Evolutionary conservation across 257 asterid species (phyloP).

Genomic region (Osmanthus fragrans): DNA sequence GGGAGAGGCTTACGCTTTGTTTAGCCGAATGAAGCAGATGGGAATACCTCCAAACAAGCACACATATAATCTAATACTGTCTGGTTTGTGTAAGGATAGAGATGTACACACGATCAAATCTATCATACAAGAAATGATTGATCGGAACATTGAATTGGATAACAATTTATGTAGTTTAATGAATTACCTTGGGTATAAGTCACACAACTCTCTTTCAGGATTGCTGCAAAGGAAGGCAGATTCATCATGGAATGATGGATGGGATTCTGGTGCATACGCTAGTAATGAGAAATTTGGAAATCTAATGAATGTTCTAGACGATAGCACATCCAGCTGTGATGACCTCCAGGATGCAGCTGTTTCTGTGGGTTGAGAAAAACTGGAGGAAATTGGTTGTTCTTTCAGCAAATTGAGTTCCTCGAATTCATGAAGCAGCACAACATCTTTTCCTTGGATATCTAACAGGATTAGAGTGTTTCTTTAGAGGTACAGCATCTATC

Average conservation of each 20-base stretch:
- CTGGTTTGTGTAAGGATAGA: no score
- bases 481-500: neutral
- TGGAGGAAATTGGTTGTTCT: no score
- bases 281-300: neutral
- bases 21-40: no score
- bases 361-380: no score
- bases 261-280: neutral
- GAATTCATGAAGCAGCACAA: neutral
- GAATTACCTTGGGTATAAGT: constrained; percentile 28
- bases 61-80: no score
- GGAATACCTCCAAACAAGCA: no score
- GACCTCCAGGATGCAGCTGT: neutral
- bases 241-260: neutral
- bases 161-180: constrained; percentile 28
- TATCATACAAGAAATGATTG: constrained; percentile 55
- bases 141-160: constrained; percentile 42
- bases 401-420: neutral
- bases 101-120: constrained; percentile 36
- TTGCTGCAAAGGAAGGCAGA: constrained; percentile 32
- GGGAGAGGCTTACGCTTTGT: no score
- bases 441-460: neutral
- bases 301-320: neutral
- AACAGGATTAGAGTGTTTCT: neutral
- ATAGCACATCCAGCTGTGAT: neutral
- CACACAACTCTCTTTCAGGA: constrained; percentile 30